Percentiles rank a stretch among this genome's conserved stretches.
These are phyloP conservation scores for Phytophthora rubi DNA, from an alignment of 352 stramenopile species.

Conservation along the genomic window DNA sequence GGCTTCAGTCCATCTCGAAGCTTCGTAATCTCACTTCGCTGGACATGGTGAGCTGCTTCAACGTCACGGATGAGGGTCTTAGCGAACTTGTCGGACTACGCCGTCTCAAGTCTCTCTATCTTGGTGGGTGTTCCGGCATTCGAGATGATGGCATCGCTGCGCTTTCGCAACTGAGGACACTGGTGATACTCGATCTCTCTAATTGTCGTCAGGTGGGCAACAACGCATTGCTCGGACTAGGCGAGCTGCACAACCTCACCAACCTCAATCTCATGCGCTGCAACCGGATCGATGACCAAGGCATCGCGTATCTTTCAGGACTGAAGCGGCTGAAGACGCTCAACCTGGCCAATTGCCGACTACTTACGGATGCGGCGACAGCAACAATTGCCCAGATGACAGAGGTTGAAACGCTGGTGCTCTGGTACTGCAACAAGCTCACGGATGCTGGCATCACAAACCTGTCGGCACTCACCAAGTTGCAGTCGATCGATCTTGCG, in stretches of 20 bases:
- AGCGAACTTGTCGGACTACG: slow-evolving; percentile 41
- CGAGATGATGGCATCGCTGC: slow-evolving; percentile 63
- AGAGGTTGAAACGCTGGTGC: slow-evolving; percentile 63
- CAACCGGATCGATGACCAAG: slow-evolving; percentile 70
- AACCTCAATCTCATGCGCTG: slow-evolving; percentile 85
- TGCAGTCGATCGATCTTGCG: slow-evolving; percentile 76
- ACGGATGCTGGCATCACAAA: slow-evolving; percentile 62
- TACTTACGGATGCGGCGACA: slow-evolving; percentile 65
- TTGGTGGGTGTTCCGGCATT: slow-evolving; percentile 66
- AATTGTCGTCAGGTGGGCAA: slow-evolving; percentile 84
- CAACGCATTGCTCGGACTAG: slow-evolving; percentile 55
- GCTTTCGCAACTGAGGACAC: slow-evolving; percentile 44
- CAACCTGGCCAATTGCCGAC: slow-evolving; percentile 84
- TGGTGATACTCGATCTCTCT: slow-evolving; percentile 72
- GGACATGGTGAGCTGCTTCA: slow-evolving; percentile 83
- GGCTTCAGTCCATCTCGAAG: slow-evolving; percentile 53
- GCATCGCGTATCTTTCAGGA: slow-evolving; percentile 49
- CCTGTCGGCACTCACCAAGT: slow-evolving; percentile 47
- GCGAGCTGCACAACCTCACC: slow-evolving; percentile 61
- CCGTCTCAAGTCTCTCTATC: slow-evolving; percentile 67
- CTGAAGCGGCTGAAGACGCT: slow-evolving; percentile 67
- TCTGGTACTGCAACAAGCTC: slow-evolving; percentile 90
- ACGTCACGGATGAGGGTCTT: slow-evolving; percentile 66
- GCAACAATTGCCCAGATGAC: slow-evolving; percentile 52
- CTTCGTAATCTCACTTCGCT: slow-evolving; percentile 66